Conservation (phyloP, 2,329 filamentous ascomycete species). For the Colletotrichum lini region DNA sequence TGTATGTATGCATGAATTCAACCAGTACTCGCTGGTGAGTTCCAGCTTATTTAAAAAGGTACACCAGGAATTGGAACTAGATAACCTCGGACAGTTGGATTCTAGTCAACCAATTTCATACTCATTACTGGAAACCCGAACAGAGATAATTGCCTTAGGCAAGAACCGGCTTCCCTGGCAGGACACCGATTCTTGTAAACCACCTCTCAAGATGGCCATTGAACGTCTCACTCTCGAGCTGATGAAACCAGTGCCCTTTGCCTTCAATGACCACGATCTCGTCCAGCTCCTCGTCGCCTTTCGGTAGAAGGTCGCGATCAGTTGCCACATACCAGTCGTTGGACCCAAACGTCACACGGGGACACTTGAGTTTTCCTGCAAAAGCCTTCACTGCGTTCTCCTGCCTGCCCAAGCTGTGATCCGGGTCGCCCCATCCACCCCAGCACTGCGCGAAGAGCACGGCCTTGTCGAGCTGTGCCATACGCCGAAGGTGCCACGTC, state of each 20-base stretch:
- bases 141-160: neutral
- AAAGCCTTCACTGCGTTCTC: slow-evolving; percentile 26
- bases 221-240: slow-evolving; percentile 27
- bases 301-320: slow-evolving; percentile 30
- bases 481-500: slow-evolving; percentile 29
- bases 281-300: slow-evolving; percentile 24
- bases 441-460: slow-evolving; percentile 27
- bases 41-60: too few species aligned
- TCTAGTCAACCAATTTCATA: too few species aligned
- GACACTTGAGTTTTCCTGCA: slow-evolving; percentile 22
- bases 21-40: too few species aligned
- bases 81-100: too few species aligned
- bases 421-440: slow-evolving; percentile 29
- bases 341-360: slow-evolving; percentile 22
- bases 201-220: slow-evolving; percentile 24
- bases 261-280: slow-evolving; percentile 32
- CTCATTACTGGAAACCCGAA: too few species aligned
- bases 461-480: slow-evolving; percentile 31
- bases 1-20: too few species aligned
- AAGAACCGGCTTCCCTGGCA: neutral
- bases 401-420: slow-evolving; percentile 15
- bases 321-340: slow-evolving; percentile 25
- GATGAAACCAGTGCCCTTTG: slow-evolving; percentile 33
- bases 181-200: slow-evolving; percentile 7
- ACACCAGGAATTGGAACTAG: too few species aligned